Conservation (phyloP, 176 grass and related monocot genomes). For the Eragrostis nindensis region DNA sequence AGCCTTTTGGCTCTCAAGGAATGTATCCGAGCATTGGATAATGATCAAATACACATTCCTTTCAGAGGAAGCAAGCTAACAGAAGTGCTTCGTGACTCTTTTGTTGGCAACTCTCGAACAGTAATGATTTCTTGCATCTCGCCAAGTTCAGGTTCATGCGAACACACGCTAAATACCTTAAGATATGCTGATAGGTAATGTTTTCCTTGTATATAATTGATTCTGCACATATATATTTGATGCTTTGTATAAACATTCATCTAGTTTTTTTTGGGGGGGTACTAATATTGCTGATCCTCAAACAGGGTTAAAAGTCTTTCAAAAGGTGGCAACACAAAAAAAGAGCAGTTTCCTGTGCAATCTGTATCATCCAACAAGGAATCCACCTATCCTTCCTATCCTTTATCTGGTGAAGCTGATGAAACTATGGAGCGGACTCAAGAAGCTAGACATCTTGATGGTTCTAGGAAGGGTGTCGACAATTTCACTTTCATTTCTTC, state of each 20-base stretch:
- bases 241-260: slow-evolving; percentile 22
- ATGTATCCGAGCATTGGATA: slow-evolving; percentile 82
- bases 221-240: not conserved
- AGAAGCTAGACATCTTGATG: slow-evolving; percentile 56
- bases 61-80: slow-evolving; percentile 90
- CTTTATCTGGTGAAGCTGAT: slow-evolving; percentile 59
- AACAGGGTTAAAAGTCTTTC: slow-evolving; percentile 99
- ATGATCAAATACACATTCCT: slow-evolving; percentile 87
- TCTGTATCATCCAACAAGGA: slow-evolving; percentile 61
- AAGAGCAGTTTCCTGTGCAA: slow-evolving; percentile 59
- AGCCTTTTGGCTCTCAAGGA: slow-evolving; percentile 85
- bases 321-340: slow-evolving; percentile 82
- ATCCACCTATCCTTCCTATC: slow-evolving; percentile 42
- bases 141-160: slow-evolving; percentile 69
- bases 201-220: not conserved
- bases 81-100: slow-evolving; percentile 83
- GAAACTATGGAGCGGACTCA: slow-evolving; percentile 51
- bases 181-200: slow-evolving; percentile 96
- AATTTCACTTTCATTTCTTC: slow-evolving; percentile 62
- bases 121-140: slow-evolving; percentile 90
- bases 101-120: slow-evolving; percentile 72
- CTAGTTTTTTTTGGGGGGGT: slow-evolving; percentile 22
- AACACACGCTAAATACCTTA: slow-evolving; percentile 88
- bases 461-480: slow-evolving; percentile 57
- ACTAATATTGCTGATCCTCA: slow-evolving; percentile 23